Evolutionary conservation across 2,329 filamentous ascomycete species (phyloP), one percentile per base, ranked within the genome.

Genomic region (Penicillium frequentans): DNA sequence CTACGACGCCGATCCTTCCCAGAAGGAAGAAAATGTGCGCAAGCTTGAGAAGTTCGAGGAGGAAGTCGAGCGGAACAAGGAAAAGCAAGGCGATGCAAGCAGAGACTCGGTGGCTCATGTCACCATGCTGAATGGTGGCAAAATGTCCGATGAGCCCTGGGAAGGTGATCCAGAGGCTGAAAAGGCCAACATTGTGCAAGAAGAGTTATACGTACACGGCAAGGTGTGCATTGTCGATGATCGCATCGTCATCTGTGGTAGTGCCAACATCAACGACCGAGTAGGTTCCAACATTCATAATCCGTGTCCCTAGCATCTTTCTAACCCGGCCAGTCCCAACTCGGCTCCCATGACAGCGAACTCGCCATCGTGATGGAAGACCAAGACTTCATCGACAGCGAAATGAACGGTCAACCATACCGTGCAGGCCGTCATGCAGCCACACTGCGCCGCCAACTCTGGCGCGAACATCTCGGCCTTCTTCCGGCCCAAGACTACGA

Each of bases 151-250:
- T 10, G 90, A 96, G 73, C 68, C 77, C 1, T 97, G 91, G 90
- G 88, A 93, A 16, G 89, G 90, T 16, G 77, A 89, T 3, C 78
- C 86, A 0, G 84, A 93, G 64, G 84, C 85, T 1, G 95, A 98
- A 73, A 89, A 92, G 56, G 84, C 89, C 53, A 91, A 96, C 70
- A 96, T 95, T 80, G 88, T 98, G 57, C 93, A 96, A 71, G 95
- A 99, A 72, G 93, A 99, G 74, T 84, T 98, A 2, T 99, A 99
- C 72, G 88, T 98, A 48, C 95, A 99, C 73, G 90, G 87, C 27
- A 99, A 98, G 77, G 82, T 97, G 35, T 73, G 77, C 57, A 95
- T 96, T 58, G 90, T 88, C 45, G 91, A 96, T 69, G 92, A 96
- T 71, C 82, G 85, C 8, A 82, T 90, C 49, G 90, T 91, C 56